A percentile compares a stretch with the other conserved stretches of the same genome.
These are phyloP conservation scores for Metschnikowia lunata DNA, from an alignment of 805 yeast genomes.

Conservation along the genomic window DNA sequence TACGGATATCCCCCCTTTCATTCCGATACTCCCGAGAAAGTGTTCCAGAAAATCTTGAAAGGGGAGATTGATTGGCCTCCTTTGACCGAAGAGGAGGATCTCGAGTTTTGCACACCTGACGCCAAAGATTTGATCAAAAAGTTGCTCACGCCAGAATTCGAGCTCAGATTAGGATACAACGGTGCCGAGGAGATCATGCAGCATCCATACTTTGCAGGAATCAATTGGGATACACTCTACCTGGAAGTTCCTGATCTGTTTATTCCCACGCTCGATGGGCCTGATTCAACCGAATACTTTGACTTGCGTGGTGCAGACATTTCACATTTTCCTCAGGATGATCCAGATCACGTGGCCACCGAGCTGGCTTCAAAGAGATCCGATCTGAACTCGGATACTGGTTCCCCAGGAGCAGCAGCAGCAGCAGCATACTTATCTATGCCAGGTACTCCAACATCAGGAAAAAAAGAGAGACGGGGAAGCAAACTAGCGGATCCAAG, in stretches of 20 bases:
- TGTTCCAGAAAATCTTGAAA: constrained; percentile 73
- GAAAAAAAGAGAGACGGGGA: constrained; percentile 63
- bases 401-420: constrained; percentile 1
- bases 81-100: constrained; percentile 49
- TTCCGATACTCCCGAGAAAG: constrained; percentile 70
- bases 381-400: constrained; percentile 26
- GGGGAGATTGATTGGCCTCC: constrained; percentile 85
- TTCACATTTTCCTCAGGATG: constrained; percentile 53
- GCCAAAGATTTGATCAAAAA: constrained; percentile 72
- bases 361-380: constrained; percentile 46
- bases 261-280: constrained; percentile 72
- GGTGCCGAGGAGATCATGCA: constrained; percentile 75
- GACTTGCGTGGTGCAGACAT: constrained; percentile 85
- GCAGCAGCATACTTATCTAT: constrained; percentile 12
- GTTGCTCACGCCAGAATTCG: constrained; percentile 61
- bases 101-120: constrained; percentile 49
- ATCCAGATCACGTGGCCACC: constrained; percentile 18
- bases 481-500: constrained; percentile 65
- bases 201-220: constrained; percentile 72
- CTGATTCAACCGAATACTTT: constrained; percentile 87
- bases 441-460: constrained; percentile 18
- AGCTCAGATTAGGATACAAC: constrained; percentile 64
- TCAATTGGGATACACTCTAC: constrained; percentile 73
- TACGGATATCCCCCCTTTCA: constrained; percentile 96
- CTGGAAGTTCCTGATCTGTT: constrained; percentile 67